Evolutionary conservation across 2,329 filamentous ascomycete species (phyloP), one percentile per base, ranked within the genome.

Genomic region (Hymenotorrendiella dingleyae): DNA sequence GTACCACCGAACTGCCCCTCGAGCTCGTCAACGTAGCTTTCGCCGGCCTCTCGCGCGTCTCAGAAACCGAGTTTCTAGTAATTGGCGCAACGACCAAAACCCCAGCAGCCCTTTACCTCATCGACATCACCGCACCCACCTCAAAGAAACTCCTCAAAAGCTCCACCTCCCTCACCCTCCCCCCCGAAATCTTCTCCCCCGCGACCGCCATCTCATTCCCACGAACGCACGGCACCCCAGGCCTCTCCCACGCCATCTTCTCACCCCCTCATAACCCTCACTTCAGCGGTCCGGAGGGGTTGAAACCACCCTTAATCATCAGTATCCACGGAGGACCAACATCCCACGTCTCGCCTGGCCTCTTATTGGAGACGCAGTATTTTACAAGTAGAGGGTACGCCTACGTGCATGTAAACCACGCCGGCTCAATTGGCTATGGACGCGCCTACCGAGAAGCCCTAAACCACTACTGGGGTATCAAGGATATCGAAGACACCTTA

Each of bases 371-470:
- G 16, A 64, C 62, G 3, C 74, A 78, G 52, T 76, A 72, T 52
- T 75, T 69, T 50, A 76, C 73, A 0, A 70, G 72, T 4, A 63
- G 75, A 10, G 74, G 74, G 4, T 78, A 71, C 42, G 73, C 72
- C 1, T 68, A 68, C 36, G 64, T 71, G 10, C 61, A 64, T 3
- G 59, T 77, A 24, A 77, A 78, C 55, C 74, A 76, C 52, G 67
- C 65, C 2, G 74, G 74, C 3, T 75, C 71, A 1, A 70, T 66
- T 0, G 72, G 69, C 2, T 71, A 74, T 52, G 73, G 74, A 1
- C 64, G 67, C 3, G 60, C 62, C 6, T 78, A 76, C 48, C 67
- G 73, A 0, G 64, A 73, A 20, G 60, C 64, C 4, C 61, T 78
- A 0, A 70, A 72, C 40, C 65, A 67, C 0, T 61, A 67, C 19